Percentiles rank a stretch among this genome's conserved stretches.
These are phyloP conservation scores for Calonectria ilicicola DNA, from an alignment of 2,329 filamentous ascomycete species.

Conservation along the genomic window DNA sequence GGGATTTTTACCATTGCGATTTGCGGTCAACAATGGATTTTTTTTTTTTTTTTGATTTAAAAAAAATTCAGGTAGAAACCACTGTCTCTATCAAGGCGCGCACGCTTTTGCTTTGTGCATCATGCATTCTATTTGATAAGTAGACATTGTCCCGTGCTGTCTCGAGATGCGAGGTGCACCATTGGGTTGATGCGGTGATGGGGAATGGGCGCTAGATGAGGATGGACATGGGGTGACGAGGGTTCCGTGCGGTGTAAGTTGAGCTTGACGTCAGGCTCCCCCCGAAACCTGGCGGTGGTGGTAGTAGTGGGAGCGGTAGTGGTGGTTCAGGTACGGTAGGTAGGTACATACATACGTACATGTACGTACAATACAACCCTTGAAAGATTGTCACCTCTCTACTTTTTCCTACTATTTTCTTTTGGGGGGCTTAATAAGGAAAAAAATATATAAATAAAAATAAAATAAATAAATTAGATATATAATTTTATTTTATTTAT, in stretches of 20 bases:
- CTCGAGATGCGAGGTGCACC: not conserved
- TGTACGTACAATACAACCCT: too few species aligned
- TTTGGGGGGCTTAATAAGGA: too few species aligned
- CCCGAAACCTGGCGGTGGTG: not conserved
- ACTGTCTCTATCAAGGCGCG: not conserved
- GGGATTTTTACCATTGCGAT: not conserved
- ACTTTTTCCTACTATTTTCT: too few species aligned
- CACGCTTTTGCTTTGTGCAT: too few species aligned
- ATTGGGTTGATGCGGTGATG: conserved; percentile 16
- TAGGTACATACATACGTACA: too few species aligned
- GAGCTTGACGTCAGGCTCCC: not conserved
- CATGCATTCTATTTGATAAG: not conserved
- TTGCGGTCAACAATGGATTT: not conserved
- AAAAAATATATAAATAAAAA: too few species aligned
- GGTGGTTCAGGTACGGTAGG: too few species aligned
- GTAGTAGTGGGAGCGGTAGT: too few species aligned
- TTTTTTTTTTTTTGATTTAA: not conserved
- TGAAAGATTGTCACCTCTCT: too few species aligned
- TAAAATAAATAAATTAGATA: too few species aligned
- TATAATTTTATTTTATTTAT: too few species aligned
- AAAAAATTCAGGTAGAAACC: not conserved
- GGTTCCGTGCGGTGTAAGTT: conserved; percentile 8
- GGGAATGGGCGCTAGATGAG: not conserved
- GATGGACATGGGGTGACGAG: conserved; percentile 14
- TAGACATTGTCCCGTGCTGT: not conserved